Conservation (phyloP, 495 filamentous ascomycete genomes). For the Penicillium paradoxum region DNA sequence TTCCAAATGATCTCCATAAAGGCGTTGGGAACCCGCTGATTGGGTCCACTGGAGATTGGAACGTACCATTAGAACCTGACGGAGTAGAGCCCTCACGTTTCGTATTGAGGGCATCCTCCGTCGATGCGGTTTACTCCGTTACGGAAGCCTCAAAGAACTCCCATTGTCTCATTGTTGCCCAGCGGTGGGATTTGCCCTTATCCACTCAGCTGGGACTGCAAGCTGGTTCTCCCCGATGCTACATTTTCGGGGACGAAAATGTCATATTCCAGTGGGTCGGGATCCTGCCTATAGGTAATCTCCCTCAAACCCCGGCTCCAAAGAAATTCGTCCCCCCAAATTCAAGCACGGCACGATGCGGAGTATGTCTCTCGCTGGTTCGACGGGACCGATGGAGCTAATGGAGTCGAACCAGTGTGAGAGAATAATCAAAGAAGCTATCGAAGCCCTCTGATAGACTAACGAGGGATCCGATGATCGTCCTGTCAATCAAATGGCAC, state of each 20-base stretch:
- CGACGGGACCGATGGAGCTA: neutral
- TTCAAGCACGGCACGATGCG: neutral
- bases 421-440: slow-evolving; percentile 4
- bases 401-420: neutral
- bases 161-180: slow-evolving; percentile 1
- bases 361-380: neutral
- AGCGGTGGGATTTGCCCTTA: neutral
- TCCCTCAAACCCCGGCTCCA: too few relatives aligned
- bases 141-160: neutral
- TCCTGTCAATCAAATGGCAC: too few relatives aligned
- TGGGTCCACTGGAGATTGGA: neutral
- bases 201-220: neutral
- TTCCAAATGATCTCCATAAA: slow-evolving; percentile 1
- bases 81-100: neutral
- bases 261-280: neutral
- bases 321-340: neutral
- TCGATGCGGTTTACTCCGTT: neutral
- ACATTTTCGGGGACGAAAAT: neutral
- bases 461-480: slow-evolving; percentile 13
- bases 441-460: neutral
- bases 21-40: slow-evolving; percentile 1
- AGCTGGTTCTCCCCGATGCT: too few relatives aligned
- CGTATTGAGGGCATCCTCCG: neutral
- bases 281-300: too few relatives aligned
- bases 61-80: neutral